Base-by-base conservation (phyloP, 2,329 filamentous ascomycete genomes). In the Ilyonectria sp. region DNA sequence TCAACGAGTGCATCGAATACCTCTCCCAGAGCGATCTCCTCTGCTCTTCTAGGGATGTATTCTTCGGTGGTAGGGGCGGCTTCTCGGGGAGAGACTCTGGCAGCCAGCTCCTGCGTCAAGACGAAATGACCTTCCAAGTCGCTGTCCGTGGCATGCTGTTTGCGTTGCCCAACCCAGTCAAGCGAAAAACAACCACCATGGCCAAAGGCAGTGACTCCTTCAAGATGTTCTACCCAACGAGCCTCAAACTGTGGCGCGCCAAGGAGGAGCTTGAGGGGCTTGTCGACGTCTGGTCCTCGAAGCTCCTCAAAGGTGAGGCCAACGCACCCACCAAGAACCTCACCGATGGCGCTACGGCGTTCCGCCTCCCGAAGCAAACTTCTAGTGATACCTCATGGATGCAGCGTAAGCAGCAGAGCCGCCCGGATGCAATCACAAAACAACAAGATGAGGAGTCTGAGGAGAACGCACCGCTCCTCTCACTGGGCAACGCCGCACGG, bases 171-270 rank as follows among this genome's bases (percentile, higher is more conserved):
- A 89, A 89, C 73, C 95, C 95, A 0, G 96, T 99, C 10, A 95
- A 93, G 78, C 87, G 91, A n/a, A 86, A 86, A 85, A 79, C 84
- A 74, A 76, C 79, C 75, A 73, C 83, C 76, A 75, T 77, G 74
- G 82, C 75, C 79, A 85, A 67, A 77, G 81, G 71, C 79, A 84
- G 74, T 44, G 93, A 94, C 75, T 88, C 92, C 0, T 92, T 91
- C 82, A 95, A 93, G 76, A 97, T 99, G 93, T 97, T 95, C 73
- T 99, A 96, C 76, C 96, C 96, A 0, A 91, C 91, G 0, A 94
- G 92, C 62, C 83, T 97, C 47, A 94, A 94, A 73, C 81, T 98
- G 11, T 97, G 95, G 94, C 88, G 92, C 67, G 88, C 90, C 62
- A 92, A 90, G 69, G 95, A 98, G 77, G 95, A 98, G 78, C 86